Base-by-base conservation (phyloP, 139 green algal species). In the Auxenochlorella protothecoides region DNA sequence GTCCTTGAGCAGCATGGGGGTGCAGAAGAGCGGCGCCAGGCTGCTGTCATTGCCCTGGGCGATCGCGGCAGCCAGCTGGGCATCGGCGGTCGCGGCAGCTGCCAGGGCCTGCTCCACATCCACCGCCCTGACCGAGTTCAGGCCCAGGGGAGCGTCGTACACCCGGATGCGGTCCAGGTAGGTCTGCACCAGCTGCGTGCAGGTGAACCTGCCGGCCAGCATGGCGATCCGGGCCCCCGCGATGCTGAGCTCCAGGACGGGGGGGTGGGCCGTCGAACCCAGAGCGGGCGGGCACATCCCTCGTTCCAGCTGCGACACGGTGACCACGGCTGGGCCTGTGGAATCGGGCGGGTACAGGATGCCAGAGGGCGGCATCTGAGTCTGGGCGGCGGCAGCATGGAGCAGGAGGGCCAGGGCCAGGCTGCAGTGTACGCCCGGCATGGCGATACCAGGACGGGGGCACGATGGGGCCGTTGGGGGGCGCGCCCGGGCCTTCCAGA, bases 1-100 rank as follows among this genome's bases (percentile, higher is more conserved):
- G 65, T 79, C 75, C 75, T 79, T 79, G 15, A 79, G 15, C 15
- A 75, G 57, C 52, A 75, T 5, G 3, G 75, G 75, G 10, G 72
- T 65, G 53, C 75, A 79, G 11, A 75, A 72, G 3, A 79, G 65
- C 2, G 69, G 55, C 2, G 69, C 66, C 59, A 71, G 66, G 7
- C 27, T 62, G 51, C 62, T 67, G 44, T 13, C 65, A n/a, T 68
- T 67, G 14, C 27, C 27, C 27, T 44, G 15, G 11, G 59, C 59
- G 59, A 11, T 11, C 59, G 59, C 59, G 59, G 59, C 59, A 12
- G 59, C 59, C 59, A 63, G 59, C 11, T 12, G 59, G 11, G 59
- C 59, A 12, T 63, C 59, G 12, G 59, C 59, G 59, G 10, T 12
- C 11, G 59, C 59, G 11, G 59, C 59, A 11, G 59, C 59, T 11